A percentile compares a stretch with the other conserved stretches of the same genome.
Conservation (phyloP, 2,329 filamentous ascomycete species). For the Trichoderma lentiforme region DNA sequence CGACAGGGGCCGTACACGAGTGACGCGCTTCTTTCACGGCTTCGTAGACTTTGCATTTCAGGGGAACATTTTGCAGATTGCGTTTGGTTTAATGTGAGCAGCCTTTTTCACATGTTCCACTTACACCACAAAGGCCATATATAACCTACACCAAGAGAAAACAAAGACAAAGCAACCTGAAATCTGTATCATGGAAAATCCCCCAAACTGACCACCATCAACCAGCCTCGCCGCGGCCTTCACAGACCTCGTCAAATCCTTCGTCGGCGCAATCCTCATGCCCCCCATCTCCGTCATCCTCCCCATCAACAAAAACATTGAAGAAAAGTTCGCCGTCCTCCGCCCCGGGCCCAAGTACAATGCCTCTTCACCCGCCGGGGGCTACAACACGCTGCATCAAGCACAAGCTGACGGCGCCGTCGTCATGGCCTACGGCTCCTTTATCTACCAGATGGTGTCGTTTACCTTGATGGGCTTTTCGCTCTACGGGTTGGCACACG, state of each 20-base stretch:
- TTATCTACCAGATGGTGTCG: constrained; percentile 62
- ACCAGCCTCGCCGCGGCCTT: constrained; percentile 65
- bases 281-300: constrained; percentile 67
- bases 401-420: constrained; percentile 69
- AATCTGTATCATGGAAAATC: neutral
- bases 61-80: constrained; percentile 73
- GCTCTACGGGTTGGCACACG: constrained; percentile 60
- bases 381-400: constrained; percentile 68
- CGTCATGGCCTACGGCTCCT: constrained; percentile 65
- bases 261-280: constrained; percentile 67
- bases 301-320: constrained; percentile 67
- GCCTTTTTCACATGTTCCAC: neutral
- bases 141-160: neutral
- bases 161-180: neutral
- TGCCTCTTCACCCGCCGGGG: constrained; percentile 40
- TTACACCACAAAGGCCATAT: neutral
- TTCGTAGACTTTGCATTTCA: constrained; percentile 72
- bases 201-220: neutral
- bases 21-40: constrained; percentile 54
- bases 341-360: constrained; percentile 54
- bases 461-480: constrained; percentile 64
- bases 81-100: constrained; percentile 67
- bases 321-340: constrained; percentile 70
- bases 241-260: constrained; percentile 67
- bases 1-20: constrained; percentile 44